Percentiles rank a stretch among this genome's conserved stretches.
phyloP scores from a whole-genome alignment of 1,139 yeast species.

The Yamadazyma conglobata region DNA sequence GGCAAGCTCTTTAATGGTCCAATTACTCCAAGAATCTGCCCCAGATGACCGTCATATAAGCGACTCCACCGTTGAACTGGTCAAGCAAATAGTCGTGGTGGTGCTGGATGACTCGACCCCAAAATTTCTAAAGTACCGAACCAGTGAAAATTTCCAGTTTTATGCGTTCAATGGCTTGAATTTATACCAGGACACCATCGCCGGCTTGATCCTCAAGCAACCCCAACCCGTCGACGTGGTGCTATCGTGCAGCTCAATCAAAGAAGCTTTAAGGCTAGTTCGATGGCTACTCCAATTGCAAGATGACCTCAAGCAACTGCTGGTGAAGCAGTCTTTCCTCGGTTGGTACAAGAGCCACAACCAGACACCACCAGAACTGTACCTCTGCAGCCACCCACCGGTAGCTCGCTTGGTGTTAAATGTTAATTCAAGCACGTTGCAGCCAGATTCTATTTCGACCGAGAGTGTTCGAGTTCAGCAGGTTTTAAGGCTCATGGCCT shows the following conservation, averaged over 20 bases:
- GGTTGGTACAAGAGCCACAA: background rate
- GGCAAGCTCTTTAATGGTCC: too few species aligned
- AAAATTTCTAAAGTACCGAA: background rate
- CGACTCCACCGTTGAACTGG: too few species aligned
- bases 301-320: background rate
- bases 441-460: slow-evolving; percentile 20
- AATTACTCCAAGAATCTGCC: too few species aligned
- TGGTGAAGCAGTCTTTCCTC: background rate
- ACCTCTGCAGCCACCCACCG: slow-evolving; percentile 1
- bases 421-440: slow-evolving; percentile 9
- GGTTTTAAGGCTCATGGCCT: slow-evolving; percentile 43
- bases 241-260: background rate
- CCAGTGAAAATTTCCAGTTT: background rate
- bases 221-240: background rate
- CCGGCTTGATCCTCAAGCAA: background rate
- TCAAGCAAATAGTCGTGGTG: slow-evolving; percentile 1
- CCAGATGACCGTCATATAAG: background rate
- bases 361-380: background rate
- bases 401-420: slow-evolving; percentile 2
- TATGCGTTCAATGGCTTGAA: slow-evolving; percentile 4
- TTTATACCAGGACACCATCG: slow-evolving; percentile 1
- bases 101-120: background rate
- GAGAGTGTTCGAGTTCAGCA: slow-evolving; percentile 44
- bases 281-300: slow-evolving; percentile 1
- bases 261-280: slow-evolving; percentile 1